Conservation (phyloP, 352 stramenopile species). For the Phytophthora kernoviae region DNA sequence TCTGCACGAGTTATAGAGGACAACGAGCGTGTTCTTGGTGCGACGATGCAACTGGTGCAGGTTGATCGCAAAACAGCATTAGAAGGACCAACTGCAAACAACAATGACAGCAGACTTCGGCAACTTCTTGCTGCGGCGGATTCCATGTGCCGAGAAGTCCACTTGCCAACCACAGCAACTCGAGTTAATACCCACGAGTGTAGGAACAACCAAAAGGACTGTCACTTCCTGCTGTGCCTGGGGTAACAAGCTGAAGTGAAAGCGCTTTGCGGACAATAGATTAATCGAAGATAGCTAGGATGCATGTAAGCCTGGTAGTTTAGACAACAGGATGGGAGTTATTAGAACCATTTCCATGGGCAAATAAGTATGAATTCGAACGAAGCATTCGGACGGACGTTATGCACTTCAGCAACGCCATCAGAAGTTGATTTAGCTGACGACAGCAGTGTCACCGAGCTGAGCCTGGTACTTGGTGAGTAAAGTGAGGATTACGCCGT, state of each 20-base stretch:
- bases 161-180: constrained; percentile 4
- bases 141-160: constrained; percentile 7
- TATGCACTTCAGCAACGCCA: no score
- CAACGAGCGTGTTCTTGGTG: constrained; percentile 9
- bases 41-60: constrained; percentile 42
- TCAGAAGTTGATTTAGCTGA: no score
- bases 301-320: not conserved
- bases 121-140: constrained; percentile 20
- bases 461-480: constrained; percentile 79
- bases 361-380: not conserved
- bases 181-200: not conserved
- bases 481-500: constrained; percentile 88
- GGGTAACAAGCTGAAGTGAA: constrained; percentile 24
- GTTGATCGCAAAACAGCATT: constrained; percentile 21
- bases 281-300: constrained; percentile 9
- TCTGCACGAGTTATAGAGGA: constrained; percentile 5
- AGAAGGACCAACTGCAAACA: not conserved
- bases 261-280: constrained; percentile 5
- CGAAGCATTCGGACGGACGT: no score
- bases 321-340: not conserved
- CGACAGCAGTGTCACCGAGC: no score
- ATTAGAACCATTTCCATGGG: not conserved
- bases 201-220: constrained; percentile 13
- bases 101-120: constrained; percentile 11
- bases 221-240: constrained; percentile 13